A percentile compares a stretch with the other conserved stretches of the same genome.
Evolutionary conservation across 768 basidiomycete genomes (phyloP).

Genomic region (Podaxis sp.): DNA sequence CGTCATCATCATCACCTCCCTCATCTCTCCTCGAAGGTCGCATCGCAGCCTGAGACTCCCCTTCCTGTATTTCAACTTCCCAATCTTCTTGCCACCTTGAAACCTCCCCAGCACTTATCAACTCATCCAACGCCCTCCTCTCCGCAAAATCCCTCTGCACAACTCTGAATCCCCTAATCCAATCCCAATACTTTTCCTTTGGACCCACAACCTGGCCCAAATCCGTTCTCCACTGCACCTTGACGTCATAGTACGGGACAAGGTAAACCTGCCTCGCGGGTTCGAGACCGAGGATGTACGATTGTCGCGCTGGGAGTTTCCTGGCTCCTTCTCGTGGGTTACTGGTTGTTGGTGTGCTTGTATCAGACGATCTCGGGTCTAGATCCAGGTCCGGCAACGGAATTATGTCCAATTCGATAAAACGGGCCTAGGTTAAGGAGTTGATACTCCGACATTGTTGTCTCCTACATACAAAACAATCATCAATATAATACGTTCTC

Average conservation of each 20-base stretch:
- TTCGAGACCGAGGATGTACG: constrained; percentile 6
- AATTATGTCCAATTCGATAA: background rate
- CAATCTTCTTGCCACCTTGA: background rate
- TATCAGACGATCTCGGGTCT: background rate
- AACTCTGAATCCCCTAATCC: constrained; percentile 1
- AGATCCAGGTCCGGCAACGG: background rate
- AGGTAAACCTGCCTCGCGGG: background rate
- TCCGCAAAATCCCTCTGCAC: background rate
- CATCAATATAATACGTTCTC: background rate
- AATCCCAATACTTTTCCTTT: constrained; percentile 1
- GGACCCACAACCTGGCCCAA: background rate
- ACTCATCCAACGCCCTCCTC: background rate
- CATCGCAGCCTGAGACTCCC: too few species aligned
- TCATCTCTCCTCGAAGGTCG: too few species aligned
- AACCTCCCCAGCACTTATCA: background rate
- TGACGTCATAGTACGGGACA: background rate
- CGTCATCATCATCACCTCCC: too few species aligned
- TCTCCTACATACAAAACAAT: background rate
- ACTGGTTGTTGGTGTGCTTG: background rate
- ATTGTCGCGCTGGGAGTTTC: background rate
- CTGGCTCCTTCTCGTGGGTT: background rate
- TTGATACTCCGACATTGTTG: background rate
- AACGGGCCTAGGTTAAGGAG: background rate
- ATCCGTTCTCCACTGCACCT: constrained; percentile 4
- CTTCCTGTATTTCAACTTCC: background rate